Evolutionary conservation across 2,329 filamentous ascomycete species (phyloP), one percentile per base, ranked within the genome.

Genomic region (Pseudocercospora fuligena): DNA sequence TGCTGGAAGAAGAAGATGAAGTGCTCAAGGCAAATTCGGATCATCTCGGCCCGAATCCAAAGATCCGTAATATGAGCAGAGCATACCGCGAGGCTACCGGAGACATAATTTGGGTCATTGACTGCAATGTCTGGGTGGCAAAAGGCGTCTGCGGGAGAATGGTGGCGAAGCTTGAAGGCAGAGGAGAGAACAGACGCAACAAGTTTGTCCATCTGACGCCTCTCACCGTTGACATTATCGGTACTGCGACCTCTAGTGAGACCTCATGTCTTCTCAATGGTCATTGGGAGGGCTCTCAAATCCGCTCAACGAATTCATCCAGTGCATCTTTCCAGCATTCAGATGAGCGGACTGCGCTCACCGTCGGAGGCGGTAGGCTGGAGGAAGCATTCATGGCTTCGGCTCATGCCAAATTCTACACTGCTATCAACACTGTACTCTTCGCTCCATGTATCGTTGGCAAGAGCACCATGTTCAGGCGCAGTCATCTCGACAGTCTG

Each of bases 381-480:
- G 95, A 99, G 77, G 95, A 99, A 77, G 88, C 94, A 79, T 99
- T 98, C 82, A 91, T 99, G 86, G 90, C 93, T 0, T 95, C 93
- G 0, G 89, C 93, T 0, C 95, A 99, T 78, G 93, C 93, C 73
- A 99, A 99, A 77, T 98, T 99, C 84, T 99, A 99, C 82, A 91
- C 90, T 8, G 95, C 94, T 68, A 99, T 99, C 85, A 98, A 98
- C 80, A 92, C 92, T 0, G 92, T 97, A 16, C 86, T 91, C 3
- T 82, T 98, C 61, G 95, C 95, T 0, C 95, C 96, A 8, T 99
- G 95, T 79, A 91, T 97, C 65, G 90, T 98, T 23, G 95, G 95
- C 60, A 99, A 99, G 82, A 97, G 93, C 75, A 98, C 96, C 81
- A 98, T 99, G 94, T 99, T 98, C 81, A 91, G 95, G 66, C 92